These are phyloP conservation scores for Helichrysum umbraculigerum DNA, from an alignment of 129 eudicot genomes.

Conservation along the genomic window DNA sequence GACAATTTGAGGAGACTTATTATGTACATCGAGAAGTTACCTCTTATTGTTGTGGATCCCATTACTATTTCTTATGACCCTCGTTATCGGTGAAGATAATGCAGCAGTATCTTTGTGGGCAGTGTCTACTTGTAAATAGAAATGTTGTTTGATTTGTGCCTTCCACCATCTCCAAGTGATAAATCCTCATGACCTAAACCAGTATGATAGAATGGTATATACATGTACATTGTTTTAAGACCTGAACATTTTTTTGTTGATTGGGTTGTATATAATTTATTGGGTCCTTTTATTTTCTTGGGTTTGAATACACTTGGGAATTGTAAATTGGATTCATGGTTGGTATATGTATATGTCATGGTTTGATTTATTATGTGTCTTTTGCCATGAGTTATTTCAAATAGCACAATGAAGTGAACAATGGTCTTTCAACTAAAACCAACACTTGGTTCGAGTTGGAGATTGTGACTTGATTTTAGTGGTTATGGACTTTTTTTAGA, in stretches of 20 bases:
- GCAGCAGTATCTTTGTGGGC: not conserved
- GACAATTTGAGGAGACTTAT: constrained; percentile 70
- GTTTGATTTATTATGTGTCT: not conserved
- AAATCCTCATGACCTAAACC: constrained; percentile 9
- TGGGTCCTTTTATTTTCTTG: not conserved
- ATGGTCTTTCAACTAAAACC: too few species aligned
- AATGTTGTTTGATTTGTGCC: constrained; percentile 25
- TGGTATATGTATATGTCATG: not conserved
- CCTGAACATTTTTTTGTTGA: not conserved
- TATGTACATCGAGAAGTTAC: constrained; percentile 55
- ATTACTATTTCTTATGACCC: constrained; percentile 48
- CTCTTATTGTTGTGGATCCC: constrained; percentile 54
- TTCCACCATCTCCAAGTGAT: constrained; percentile 5
- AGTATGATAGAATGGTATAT: constrained; percentile 17
- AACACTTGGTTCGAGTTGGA: too few species aligned
- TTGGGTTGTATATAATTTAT: constrained; percentile 12
- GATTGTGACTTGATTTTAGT: too few species aligned
- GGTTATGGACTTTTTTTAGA: too few species aligned
- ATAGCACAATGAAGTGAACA: too few species aligned
- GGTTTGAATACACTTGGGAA: constrained; percentile 5
- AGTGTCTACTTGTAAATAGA: constrained; percentile 30
- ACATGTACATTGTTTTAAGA: constrained; percentile 22
- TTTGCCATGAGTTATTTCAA: too few species aligned
- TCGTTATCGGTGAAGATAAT: constrained; percentile 35
- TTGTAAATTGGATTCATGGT: not conserved